Conservation (phyloP, 1,284 basidiomycete species). For the Sporisorium graminicola region DNA sequence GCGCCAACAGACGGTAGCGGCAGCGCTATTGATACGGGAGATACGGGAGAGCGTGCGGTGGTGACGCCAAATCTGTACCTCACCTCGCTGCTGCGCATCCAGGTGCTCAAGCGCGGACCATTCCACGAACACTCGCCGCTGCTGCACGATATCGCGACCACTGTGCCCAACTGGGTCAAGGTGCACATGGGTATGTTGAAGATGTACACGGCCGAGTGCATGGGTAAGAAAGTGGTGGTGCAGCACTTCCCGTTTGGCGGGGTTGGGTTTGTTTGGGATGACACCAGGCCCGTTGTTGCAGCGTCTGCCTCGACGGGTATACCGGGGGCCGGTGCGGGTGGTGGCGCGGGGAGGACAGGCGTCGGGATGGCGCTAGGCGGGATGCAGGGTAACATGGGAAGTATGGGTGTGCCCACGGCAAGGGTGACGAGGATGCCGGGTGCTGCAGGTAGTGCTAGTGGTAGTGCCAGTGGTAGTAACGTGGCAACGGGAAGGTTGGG, state of each 20-base stretch:
- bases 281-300: background rate
- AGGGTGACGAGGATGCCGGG: slow-evolving; percentile 15
- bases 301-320: background rate
- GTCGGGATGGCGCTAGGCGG: slow-evolving; percentile 32
- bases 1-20: background rate
- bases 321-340: background rate
- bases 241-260: slow-evolving; percentile 89
- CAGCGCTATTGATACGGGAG: no score
- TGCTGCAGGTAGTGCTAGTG: no score
- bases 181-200: slow-evolving; percentile 90
- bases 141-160: slow-evolving; percentile 84
- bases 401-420: slow-evolving; percentile 40
- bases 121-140: slow-evolving; percentile 75
- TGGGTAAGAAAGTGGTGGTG: slow-evolving; percentile 94
- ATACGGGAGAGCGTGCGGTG: background rate
- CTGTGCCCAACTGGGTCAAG: slow-evolving; percentile 88
- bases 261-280: slow-evolving; percentile 47
- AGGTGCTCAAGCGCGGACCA: slow-evolving; percentile 57
- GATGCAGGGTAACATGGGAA: slow-evolving; percentile 32
- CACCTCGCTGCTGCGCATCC: slow-evolving; percentile 77
- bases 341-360: background rate
- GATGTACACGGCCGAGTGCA: slow-evolving; percentile 97
- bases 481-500: slow-evolving; percentile 5
- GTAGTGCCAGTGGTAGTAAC: background rate
- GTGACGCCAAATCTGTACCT: slow-evolving; percentile 66